phyloP scores from a whole-genome alignment of 345 rosid species.

The Eucalyptus brandiana region DNA sequence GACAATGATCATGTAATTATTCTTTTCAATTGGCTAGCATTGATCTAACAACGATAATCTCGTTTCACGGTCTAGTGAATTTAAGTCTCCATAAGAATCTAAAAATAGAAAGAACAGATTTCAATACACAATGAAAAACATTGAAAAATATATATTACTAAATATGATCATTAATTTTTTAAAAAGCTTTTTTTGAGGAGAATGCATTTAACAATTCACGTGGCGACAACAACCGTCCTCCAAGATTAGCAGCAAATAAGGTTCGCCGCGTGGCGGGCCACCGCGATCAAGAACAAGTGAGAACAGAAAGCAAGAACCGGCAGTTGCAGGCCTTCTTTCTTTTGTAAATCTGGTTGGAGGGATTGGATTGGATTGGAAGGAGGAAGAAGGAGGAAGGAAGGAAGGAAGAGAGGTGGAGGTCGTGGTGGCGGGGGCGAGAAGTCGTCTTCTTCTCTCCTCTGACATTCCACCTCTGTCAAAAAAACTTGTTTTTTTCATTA shows the following conservation, averaged over 20 bases:
- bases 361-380: neutral
- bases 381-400: neutral
- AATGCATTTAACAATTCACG: neutral
- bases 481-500: neutral
- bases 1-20: neutral
- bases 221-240: neutral
- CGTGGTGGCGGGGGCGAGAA: neutral
- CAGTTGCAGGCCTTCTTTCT: neutral
- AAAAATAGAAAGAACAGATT: neutral
- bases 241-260: no score
- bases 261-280: slow-evolving; percentile 12
- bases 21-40: neutral
- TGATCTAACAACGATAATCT: neutral
- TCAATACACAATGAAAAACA: neutral
- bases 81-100: neutral
- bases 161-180: no score
- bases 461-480: slow-evolving; percentile 7
- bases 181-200: rapidly evolving
- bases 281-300: neutral
- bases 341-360: neutral
- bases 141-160: neutral
- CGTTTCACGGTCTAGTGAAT: neutral
- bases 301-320: slow-evolving; percentile 8
- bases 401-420: neutral
- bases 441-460: slow-evolving; percentile 2